Conservation (phyloP, 2,329 filamentous ascomycete species). For the Exophiala phaeomuriformis region DNA sequence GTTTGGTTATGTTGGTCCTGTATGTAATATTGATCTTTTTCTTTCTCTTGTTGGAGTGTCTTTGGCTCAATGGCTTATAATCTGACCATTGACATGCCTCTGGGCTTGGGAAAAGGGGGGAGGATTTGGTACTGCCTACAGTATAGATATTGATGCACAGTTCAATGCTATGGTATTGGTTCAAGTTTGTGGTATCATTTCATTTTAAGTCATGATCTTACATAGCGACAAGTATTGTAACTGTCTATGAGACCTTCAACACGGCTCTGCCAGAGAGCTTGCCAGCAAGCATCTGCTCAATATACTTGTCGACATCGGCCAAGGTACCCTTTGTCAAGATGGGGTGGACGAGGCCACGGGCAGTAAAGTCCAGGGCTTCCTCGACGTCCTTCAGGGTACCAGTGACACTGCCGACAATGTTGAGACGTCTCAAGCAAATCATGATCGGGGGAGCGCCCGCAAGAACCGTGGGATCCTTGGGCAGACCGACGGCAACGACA, state of each 20-base stretch:
- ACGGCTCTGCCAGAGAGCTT: constrained; percentile 38
- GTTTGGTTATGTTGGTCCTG: too few species aligned
- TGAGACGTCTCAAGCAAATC: constrained; percentile 37
- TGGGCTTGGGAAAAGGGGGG: too few species aligned
- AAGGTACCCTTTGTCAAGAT: constrained; percentile 26
- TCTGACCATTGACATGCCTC: too few species aligned
- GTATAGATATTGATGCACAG: too few species aligned
- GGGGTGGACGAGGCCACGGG: constrained; percentile 35
- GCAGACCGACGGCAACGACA: constrained; percentile 35
- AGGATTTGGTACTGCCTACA: too few species aligned
- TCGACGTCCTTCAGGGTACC: constrained; percentile 42
- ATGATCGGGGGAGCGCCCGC: constrained; percentile 35
- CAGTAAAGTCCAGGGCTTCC: constrained; percentile 41
- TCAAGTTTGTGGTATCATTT: not conserved
- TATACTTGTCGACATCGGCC: constrained; percentile 30
- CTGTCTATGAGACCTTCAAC: constrained; percentile 31
- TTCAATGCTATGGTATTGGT: too few species aligned
- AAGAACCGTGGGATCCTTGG: constrained; percentile 31
- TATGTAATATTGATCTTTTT: too few species aligned
- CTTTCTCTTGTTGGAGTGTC: too few species aligned
- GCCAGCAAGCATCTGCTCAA: constrained; percentile 35
- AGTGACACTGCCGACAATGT: constrained; percentile 39
- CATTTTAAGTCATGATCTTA: not conserved
- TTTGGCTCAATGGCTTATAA: too few species aligned
- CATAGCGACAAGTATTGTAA: not conserved